phyloP scores from a whole-genome alignment of 495 filamentous ascomycete genomes.

The Annulohypoxylon nitens region DNA sequence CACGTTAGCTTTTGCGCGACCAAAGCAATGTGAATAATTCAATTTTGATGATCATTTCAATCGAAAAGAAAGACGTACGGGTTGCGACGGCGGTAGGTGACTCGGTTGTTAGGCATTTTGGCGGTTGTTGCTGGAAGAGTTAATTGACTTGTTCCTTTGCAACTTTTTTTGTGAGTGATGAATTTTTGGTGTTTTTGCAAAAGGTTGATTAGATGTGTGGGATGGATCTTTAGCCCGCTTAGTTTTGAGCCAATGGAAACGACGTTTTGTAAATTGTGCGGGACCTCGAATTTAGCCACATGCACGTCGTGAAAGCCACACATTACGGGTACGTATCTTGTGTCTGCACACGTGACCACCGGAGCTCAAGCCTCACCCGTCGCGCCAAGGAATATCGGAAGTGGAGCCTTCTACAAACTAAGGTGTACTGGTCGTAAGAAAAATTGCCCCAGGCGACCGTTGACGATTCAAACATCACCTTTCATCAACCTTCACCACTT shows the following conservation, averaged over 20 bases:
- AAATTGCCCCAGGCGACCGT: constrained; percentile 35
- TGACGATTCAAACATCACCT: constrained; percentile 26
- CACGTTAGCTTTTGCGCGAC: constrained; percentile 46
- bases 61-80: constrained; percentile 73
- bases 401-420: constrained; percentile 15
- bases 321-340: neutral
- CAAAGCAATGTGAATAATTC: constrained; percentile 23
- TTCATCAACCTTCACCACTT: constrained; percentile 29
- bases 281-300: constrained; percentile 33
- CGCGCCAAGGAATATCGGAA: neutral
- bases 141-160: constrained; percentile 54
- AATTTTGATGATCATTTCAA: constrained; percentile 18
- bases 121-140: constrained; percentile 68
- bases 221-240: constrained; percentile 50
- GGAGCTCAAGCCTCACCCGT: constrained; percentile 7
- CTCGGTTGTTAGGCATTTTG: constrained; percentile 70
- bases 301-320: neutral
- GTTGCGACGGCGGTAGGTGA: constrained; percentile 85
- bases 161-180: constrained; percentile 61
- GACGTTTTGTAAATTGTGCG: neutral
- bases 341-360: constrained; percentile 33
- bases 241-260: constrained; percentile 46
- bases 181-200: constrained; percentile 57
- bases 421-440: constrained; percentile 10
- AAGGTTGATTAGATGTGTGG: constrained; percentile 44